Evolutionary conservation across 495 filamentous ascomycete species (phyloP), one percentile per base, ranked within the genome.

Genomic region (Aspergillus nidulans): DNA sequence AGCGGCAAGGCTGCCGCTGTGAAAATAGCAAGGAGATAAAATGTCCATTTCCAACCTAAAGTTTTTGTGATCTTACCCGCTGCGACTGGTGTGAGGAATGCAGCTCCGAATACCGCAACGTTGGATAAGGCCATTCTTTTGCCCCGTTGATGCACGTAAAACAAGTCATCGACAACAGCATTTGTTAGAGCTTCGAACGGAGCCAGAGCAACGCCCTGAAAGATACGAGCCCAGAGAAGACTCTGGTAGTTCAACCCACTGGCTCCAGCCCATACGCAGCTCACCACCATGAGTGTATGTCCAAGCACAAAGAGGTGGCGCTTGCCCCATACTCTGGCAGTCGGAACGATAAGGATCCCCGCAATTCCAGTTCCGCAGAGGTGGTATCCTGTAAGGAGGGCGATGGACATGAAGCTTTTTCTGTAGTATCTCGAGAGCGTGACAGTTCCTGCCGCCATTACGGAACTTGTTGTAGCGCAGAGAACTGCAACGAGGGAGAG

Each of bases 111-210:
- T 9, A 96, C 77, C 3, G 91, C 84, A 46, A 97, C 81, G 66
- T 96, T 97, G 10, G 86, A 85, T 26, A 95, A 74, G 9, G 92
- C 92, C 91, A 97, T 97, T 43, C 91, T 81, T 63, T 85, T 89
- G 21, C 91, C 92, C 28, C 90, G 79, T 77, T 92, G 76, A 73
- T 91, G 88, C 23, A 91, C 86, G 58, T 81, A 89, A 68, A 85
- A 90, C 42, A 92, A 57, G 67, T 92, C 88, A 43, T 86, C 88
- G 19, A 92, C 85, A 42, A 83, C 85, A 3, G 84, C 86, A 67
- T 91, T 92, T 21, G 91, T 84, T 20, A 91, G 67, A 6, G 84
- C 81, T 69, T 92, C 88, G 56, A 89, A 92, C 0, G 88, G 88
- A 1, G 88, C 87, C 32, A 86, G 74, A 10, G 85, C 87, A 38